A percentile compares a stretch with the other conserved stretches of the same genome.
Evolutionary conservation across 2,329 filamentous ascomycete species (phyloP).

Genomic region (Penicillium occitanis): DNA sequence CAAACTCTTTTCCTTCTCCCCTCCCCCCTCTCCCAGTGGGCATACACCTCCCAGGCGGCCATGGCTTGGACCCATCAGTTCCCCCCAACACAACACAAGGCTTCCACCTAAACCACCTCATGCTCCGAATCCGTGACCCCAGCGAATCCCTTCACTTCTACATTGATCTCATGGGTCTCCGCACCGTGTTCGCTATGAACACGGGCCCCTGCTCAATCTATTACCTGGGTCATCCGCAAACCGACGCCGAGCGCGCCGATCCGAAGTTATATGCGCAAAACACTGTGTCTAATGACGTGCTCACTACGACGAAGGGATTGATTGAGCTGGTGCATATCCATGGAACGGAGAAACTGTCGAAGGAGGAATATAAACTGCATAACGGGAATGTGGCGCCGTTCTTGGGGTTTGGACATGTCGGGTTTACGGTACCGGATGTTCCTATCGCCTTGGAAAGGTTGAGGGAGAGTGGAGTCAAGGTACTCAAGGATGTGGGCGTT

Average conservation of each 20-base stretch:
- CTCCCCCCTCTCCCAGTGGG: conserved; percentile 10
- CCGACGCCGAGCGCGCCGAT: conserved; percentile 30
- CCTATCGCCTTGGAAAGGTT: conserved; percentile 32
- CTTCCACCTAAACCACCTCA: conserved; percentile 42
- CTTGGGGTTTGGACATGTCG: conserved; percentile 41
- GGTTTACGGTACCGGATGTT: conserved; percentile 42
- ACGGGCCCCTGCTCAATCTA: conserved; percentile 43
- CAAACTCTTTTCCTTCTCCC: conserved; percentile 10
- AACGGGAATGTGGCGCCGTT: conserved; percentile 38
- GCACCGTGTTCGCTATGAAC: conserved; percentile 42
- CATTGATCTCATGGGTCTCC: conserved; percentile 41
- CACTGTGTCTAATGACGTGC: conserved; percentile 26
- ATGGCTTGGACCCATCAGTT: conserved; percentile 26
- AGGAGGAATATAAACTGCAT: conserved; percentile 23
- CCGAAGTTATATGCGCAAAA: conserved; percentile 31
- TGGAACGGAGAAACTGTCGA: conserved; percentile 31
- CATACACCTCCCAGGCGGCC: conserved; percentile 1
- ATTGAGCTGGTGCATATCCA: conserved; percentile 42
- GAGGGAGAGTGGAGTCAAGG: conserved; percentile 30
- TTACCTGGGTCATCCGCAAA: conserved; percentile 41
- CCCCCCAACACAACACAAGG: conserved; percentile 31
- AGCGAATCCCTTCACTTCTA: conserved; percentile 39
- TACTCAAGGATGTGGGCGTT: conserved; percentile 38
- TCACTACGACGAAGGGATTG: conserved; percentile 36
- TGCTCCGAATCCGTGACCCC: conserved; percentile 40